Conservation (phyloP, 2,329 filamentous ascomycete genomes). For the Ascochyta pisi region DNA sequence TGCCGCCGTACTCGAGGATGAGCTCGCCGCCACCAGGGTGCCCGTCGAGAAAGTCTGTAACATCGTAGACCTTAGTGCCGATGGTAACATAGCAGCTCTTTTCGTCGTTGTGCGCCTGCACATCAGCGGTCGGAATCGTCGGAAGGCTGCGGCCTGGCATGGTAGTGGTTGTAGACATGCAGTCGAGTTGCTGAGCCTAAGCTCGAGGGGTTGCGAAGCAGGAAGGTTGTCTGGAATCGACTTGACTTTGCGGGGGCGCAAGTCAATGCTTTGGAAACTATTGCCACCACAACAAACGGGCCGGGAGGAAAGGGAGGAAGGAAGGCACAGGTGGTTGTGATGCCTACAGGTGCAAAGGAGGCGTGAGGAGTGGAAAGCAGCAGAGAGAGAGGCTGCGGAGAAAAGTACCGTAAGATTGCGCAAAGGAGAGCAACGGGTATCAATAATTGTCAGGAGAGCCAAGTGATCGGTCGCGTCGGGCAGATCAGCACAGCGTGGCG, state of each 20-base stretch:
- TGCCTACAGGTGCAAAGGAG: not conserved
- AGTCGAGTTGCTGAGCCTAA: not conserved
- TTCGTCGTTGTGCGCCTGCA: constrained; percentile 77
- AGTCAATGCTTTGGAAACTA: not conserved
- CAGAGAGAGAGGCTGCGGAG: not conserved
- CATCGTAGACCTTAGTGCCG: constrained; percentile 89
- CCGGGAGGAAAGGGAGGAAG: not conserved
- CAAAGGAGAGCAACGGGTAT: constrained; percentile 9
- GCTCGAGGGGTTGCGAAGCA: not conserved
- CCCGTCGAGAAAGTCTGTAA: constrained; percentile 87
- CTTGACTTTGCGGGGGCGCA: constrained; percentile 1
- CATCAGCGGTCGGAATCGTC: constrained; percentile 79
- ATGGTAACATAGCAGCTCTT: constrained; percentile 94
- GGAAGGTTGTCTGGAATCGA: not conserved
- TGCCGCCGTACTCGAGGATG: constrained; percentile 87
- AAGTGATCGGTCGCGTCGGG: constrained; percentile 17
- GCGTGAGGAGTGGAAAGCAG: constrained; percentile 3
- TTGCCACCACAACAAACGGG: not conserved
- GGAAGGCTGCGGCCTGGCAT: constrained; percentile 87
- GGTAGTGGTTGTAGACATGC: constrained; percentile 51
- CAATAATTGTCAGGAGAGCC: constrained; percentile 20
- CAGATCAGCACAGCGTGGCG: constrained; percentile 21
- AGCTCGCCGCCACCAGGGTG: constrained; percentile 91
- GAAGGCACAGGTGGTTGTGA: not conserved
- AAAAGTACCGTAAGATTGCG: constrained; percentile 16